Conservation (phyloP, 164 flowering plant species). For the Liquidambar formosana region DNA sequence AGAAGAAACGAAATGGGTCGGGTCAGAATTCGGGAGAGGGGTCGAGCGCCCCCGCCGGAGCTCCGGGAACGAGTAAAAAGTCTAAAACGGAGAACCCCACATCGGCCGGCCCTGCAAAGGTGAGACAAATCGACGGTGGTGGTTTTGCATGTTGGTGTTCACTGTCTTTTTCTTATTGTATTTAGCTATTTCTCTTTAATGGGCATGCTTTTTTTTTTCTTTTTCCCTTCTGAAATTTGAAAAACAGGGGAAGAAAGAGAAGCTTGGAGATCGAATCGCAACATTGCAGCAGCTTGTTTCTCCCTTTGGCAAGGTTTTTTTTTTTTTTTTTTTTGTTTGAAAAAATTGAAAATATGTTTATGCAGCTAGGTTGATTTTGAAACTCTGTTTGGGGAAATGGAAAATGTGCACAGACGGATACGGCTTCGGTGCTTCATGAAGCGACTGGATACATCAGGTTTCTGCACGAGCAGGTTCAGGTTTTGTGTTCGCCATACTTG, state of each 20-base stretch:
- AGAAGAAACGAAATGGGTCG: conserved; percentile 40
- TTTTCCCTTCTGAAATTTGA: background rate
- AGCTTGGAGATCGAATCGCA: conserved; percentile 78
- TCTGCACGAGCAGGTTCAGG: conserved; percentile 86
- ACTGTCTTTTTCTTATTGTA: background rate
- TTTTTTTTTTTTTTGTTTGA: background rate
- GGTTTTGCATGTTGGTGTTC: background rate
- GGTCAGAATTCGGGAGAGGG: conserved; percentile 14
- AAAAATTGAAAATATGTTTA: background rate
- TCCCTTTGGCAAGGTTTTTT: conserved; percentile 81
- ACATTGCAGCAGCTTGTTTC: conserved; percentile 87
- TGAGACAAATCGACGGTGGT: conserved; percentile 6
- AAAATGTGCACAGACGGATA: conserved; percentile 66
- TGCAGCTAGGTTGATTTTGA: background rate
- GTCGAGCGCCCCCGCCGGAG: conserved; percentile 10
- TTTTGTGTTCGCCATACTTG: conserved; percentile 68
- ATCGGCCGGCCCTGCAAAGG: conserved; percentile 41
- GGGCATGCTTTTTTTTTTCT: background rate
- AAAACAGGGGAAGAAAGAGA: conserved; percentile 69
- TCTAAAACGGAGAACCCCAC: conserved; percentile 31
- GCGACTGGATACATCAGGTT: conserved; percentile 89
- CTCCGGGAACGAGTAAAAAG: conserved; percentile 33
- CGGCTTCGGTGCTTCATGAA: conserved; percentile 92
- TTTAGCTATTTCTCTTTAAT: background rate
- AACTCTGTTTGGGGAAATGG: background rate